phyloP scores from a whole-genome alignment of 2,329 filamentous ascomycete genomes.

The Exophiala lecanii-corni region DNA sequence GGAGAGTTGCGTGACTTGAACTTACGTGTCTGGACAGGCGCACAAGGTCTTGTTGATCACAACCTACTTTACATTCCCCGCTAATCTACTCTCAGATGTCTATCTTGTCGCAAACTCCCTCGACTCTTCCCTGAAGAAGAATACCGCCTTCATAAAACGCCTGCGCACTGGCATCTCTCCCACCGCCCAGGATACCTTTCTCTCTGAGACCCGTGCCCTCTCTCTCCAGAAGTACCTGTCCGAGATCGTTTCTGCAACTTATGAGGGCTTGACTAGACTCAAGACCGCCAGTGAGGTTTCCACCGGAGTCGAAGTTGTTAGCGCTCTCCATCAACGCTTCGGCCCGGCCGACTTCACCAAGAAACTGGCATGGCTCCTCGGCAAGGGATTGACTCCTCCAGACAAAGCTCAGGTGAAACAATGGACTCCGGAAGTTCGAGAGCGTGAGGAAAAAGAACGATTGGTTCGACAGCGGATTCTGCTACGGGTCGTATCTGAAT shows the following conservation, averaged over 20 bases:
- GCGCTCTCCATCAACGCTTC: slow-evolving; percentile 92
- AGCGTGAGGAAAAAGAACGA: slow-evolving; percentile 94
- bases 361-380: slow-evolving; percentile 86
- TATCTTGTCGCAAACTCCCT: slow-evolving; percentile 73
- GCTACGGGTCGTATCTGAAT: slow-evolving; percentile 83
- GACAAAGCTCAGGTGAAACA: slow-evolving; percentile 80
- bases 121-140: slow-evolving; percentile 95
- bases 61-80: slow-evolving; percentile 4
- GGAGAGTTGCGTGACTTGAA: slow-evolving; percentile 90
- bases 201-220: slow-evolving; percentile 83
- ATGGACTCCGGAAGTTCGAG: slow-evolving; percentile 73
- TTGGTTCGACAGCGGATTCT: slow-evolving; percentile 79
- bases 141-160: slow-evolving; percentile 96
- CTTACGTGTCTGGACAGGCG: slow-evolving; percentile 79
- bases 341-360: slow-evolving; percentile 85
- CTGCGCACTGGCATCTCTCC: slow-evolving; percentile 83
- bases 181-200: slow-evolving; percentile 73
- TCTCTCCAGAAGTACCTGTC: slow-evolving; percentile 96
- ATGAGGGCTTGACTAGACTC: slow-evolving; percentile 86
- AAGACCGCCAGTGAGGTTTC: slow-evolving; percentile 90
- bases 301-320: slow-evolving; percentile 85
- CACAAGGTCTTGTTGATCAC: slow-evolving; percentile 59
- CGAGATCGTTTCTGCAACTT: slow-evolving; percentile 93
- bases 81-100: slow-evolving; percentile 55
- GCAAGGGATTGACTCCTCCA: slow-evolving; percentile 83